These are phyloP conservation scores for Elsinoe perseae DNA, from an alignment of 2,329 filamentous ascomycete genomes.

Conservation along the genomic window DNA sequence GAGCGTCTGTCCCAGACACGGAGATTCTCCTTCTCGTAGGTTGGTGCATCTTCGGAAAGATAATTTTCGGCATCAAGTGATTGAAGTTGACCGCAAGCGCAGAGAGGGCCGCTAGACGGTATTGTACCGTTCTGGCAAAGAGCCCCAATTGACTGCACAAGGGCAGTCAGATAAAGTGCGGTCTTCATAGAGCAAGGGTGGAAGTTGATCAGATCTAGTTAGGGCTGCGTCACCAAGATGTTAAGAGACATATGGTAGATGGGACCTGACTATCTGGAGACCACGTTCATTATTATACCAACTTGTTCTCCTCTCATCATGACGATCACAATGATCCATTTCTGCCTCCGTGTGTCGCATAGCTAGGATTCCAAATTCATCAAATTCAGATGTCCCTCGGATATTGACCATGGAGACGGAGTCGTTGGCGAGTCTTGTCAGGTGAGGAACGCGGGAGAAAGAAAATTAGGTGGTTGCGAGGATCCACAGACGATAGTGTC, in stretches of 20 bases:
- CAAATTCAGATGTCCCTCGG: neutral
- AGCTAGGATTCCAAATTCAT: conserved; percentile 1
- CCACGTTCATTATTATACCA: neutral
- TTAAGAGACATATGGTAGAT: neutral
- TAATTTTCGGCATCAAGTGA: neutral
- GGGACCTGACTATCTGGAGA: neutral
- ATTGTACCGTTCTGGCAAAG: neutral
- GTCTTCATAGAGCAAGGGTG: neutral
- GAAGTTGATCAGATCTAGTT: neutral
- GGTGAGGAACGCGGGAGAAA: neutral
- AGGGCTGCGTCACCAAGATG: neutral
- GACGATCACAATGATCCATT: neutral
- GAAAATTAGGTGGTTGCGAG: neutral
- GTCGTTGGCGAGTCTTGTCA: neutral
- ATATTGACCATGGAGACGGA: neutral
- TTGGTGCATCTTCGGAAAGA: neutral
- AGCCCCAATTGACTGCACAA: neutral
- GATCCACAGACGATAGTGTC: neutral
- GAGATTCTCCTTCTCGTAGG: neutral
- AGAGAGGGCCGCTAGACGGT: neutral
- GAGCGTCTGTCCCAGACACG: neutral
- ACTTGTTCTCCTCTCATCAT: neutral
- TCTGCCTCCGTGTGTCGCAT: neutral
- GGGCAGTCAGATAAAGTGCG: neutral
- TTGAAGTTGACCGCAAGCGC: neutral